Conservation (phyloP, 768 basidiomycete species). For the Macrolepiota albuminosa region DNA sequence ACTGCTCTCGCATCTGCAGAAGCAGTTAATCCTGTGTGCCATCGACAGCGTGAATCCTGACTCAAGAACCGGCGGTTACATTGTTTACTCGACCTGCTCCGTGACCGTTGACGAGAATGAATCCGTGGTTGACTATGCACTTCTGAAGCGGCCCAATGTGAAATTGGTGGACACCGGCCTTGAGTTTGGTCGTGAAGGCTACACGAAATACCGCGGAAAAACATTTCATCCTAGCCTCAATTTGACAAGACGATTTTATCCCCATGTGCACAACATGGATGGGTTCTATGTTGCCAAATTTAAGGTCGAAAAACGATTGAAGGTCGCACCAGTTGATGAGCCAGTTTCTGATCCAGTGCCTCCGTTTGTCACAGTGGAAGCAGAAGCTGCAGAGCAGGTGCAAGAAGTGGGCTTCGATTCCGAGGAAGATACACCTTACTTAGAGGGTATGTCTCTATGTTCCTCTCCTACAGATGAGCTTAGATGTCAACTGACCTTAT, state of each 20-base stretch:
- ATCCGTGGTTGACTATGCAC: slow-evolving; percentile 94
- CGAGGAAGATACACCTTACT: slow-evolving; percentile 70
- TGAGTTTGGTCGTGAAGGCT: slow-evolving; percentile 91
- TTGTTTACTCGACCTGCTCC: slow-evolving; percentile 98
- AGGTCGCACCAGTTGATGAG: slow-evolving; percentile 31
- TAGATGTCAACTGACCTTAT: slow-evolving; percentile 12
- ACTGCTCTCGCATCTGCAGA: slow-evolving; percentile 94
- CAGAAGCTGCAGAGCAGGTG: slow-evolving; percentile 22
- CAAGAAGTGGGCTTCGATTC: slow-evolving; percentile 60
- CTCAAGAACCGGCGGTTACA: slow-evolving; percentile 86
- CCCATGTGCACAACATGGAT: slow-evolving; percentile 99
- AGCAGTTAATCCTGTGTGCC: slow-evolving; percentile 96
- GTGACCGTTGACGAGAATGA: slow-evolving; percentile 99
- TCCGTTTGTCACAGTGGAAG: slow-evolving; percentile 22
- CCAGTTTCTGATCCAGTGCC: slow-evolving; percentile 17
- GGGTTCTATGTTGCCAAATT: slow-evolving; percentile 99
- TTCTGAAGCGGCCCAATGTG: slow-evolving; percentile 89
- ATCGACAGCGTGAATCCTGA: slow-evolving; percentile 92
- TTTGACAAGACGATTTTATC: slow-evolving; percentile 87
- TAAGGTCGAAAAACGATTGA: slow-evolving; percentile 81
- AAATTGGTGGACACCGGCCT: slow-evolving; percentile 91
- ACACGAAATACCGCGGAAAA: slow-evolving; percentile 87
- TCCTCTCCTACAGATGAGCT: slow-evolving; percentile 6
- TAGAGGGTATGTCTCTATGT: slow-evolving; percentile 66
- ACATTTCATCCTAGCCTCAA: slow-evolving; percentile 73